Evolutionary conservation across 257 asterid species (phyloP).

Genomic region (Haberlea rhodopensis): DNA sequence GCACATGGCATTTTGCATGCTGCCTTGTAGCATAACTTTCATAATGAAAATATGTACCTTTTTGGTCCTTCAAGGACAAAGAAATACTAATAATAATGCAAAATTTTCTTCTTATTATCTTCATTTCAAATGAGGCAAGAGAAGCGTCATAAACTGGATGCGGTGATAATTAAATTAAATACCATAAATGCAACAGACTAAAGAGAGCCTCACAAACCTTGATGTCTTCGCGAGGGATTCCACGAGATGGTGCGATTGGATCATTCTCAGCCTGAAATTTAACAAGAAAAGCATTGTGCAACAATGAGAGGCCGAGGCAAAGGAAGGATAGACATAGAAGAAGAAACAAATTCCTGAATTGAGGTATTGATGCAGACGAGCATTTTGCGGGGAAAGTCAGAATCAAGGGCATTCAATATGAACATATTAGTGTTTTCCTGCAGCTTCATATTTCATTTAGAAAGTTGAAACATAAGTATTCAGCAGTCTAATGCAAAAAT

Average conservation of each 20-base stretch:
- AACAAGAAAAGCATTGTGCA: conserved; percentile 8
- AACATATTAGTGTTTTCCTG: neutral
- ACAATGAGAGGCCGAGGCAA: conserved; percentile 1
- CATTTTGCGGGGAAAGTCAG: neutral
- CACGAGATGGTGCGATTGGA: conserved; percentile 95
- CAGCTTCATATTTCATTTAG: neutral
- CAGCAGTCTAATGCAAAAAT: conserved; percentile 15
- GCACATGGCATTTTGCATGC: conserved; percentile 1
- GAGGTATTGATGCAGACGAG: neutral
- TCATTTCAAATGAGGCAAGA: neutral
- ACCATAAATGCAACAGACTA: conserved; percentile 16
- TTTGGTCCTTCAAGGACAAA: neutral
- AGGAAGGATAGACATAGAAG: conserved; percentile 1
- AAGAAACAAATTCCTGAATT: neutral
- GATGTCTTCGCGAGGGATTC: conserved; percentile 86
- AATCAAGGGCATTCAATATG: neutral
- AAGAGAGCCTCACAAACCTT: conserved; percentile 43
- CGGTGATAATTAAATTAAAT: neutral
- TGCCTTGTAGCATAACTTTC: neutral
- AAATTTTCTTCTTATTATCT: neutral
- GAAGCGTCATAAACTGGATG: neutral
- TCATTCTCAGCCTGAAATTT: conserved; percentile 87
- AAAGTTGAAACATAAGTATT: neutral
- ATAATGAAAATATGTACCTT: neutral
- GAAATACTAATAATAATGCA: neutral